Conservation (phyloP, 2,329 filamentous ascomycete species). For the Alternaria angustiovoidea region DNA sequence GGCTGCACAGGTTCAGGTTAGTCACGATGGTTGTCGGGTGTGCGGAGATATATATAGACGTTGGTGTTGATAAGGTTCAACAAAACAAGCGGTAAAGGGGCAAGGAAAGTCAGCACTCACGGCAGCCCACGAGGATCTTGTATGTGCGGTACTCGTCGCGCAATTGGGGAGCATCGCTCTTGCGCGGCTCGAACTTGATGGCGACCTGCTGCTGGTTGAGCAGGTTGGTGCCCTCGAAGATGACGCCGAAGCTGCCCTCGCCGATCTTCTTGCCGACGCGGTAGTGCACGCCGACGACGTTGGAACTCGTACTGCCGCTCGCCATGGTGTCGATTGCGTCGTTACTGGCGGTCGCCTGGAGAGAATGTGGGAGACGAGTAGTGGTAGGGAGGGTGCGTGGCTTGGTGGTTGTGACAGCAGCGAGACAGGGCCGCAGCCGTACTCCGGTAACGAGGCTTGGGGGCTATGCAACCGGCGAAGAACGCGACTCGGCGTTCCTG, state of each 20-base stretch:
- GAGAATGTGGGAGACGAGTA: conserved; percentile 8
- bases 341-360: conserved; percentile 11
- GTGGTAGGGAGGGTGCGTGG: conserved; percentile 16
- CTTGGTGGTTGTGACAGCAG: conserved; percentile 19
- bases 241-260: conserved; percentile 97
- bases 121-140: conserved; percentile 98
- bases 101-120: conserved; percentile 68
- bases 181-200: conserved; percentile 99
- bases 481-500: conserved; percentile 22
- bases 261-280: conserved; percentile 99
- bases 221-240: conserved; percentile 97
- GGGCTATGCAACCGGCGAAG: conserved; percentile 25
- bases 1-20: conserved; percentile 62
- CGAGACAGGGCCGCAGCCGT: conserved; percentile 35
- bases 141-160: conserved; percentile 99
- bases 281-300: conserved; percentile 98
- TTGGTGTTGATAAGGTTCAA: background rate
- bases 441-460: conserved; percentile 23
- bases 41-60: background rate
- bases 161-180: conserved; percentile 97
- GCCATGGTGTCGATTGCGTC: conserved; percentile 65
- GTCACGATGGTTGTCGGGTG: conserved; percentile 4
- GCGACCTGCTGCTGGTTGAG: conserved; percentile 99
- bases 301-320: conserved; percentile 89
- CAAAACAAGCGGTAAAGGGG: conserved; percentile 19